Evolutionary conservation across 1,284 basidiomycete genomes (phyloP).

Genomic region (Takashimella tepidaria): DNA sequence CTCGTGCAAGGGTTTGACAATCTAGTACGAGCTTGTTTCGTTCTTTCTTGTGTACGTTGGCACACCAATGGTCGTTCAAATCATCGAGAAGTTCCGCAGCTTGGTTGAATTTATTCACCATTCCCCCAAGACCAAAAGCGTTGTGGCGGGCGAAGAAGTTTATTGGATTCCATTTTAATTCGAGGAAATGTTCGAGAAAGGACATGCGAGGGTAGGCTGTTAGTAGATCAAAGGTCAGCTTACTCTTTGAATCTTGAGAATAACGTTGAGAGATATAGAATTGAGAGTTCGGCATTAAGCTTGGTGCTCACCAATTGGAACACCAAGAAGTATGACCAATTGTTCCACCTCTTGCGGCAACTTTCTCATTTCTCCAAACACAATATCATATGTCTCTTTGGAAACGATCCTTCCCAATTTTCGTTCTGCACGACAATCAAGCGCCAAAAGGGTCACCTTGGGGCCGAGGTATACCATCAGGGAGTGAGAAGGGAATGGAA

Average conservation of each 20-base stretch:
- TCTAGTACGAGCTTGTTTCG: constrained; percentile 83
- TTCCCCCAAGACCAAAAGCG: constrained; percentile 62
- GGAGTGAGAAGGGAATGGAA: constrained; percentile 74
- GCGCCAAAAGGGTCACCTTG: constrained; percentile 64
- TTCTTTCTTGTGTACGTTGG: constrained; percentile 78
- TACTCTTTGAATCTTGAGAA: neutral
- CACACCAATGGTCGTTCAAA: constrained; percentile 87
- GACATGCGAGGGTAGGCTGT: constrained; percentile 91
- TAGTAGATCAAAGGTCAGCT: constrained; percentile 49
- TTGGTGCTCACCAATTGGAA: constrained; percentile 39
- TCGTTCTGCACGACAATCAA: constrained; percentile 88
- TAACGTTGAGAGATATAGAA: neutral
- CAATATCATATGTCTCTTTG: constrained; percentile 61
- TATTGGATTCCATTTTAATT: constrained; percentile 75
- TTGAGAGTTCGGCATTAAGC: neutral
- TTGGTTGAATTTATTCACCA: constrained; percentile 84
- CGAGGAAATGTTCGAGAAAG: constrained; percentile 63
- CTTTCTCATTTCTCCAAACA: constrained; percentile 59
- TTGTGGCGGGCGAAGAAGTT: constrained; percentile 58
- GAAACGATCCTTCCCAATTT: constrained; percentile 75
- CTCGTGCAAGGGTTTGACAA: constrained; percentile 63
- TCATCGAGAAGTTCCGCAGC: constrained; percentile 89
- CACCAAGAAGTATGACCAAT: constrained; percentile 71
- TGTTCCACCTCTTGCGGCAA: constrained; percentile 69
- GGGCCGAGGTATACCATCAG: constrained; percentile 56